Evolutionary conservation across 2,329 filamentous ascomycete species (phyloP).

Genomic region (Aschersonia sp.): DNA sequence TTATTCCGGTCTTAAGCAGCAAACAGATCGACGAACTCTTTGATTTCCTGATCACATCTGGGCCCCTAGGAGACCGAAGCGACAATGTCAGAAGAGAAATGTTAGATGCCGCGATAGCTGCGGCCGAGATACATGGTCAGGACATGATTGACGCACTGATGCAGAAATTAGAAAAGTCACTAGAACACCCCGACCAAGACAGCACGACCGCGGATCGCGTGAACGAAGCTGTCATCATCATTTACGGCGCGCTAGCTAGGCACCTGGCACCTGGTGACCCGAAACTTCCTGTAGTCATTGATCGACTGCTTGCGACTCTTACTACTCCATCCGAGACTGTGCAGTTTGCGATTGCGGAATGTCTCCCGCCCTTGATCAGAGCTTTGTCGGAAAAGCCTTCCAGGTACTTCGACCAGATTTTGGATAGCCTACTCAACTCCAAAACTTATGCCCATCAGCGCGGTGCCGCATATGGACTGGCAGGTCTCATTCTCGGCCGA

Average conservation of each 20-base stretch:
- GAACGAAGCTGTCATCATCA: slow-evolving; percentile 93
- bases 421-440: slow-evolving; percentile 69
- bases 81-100: slow-evolving; percentile 70
- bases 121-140: slow-evolving; percentile 72
- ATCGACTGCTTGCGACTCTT: slow-evolving; percentile 71
- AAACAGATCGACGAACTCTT: slow-evolving; percentile 64
- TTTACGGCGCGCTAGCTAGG: slow-evolving; percentile 85
- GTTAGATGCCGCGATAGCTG: slow-evolving; percentile 73
- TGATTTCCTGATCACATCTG: slow-evolving; percentile 70
- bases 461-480: slow-evolving; percentile 88
- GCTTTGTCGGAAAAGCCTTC: slow-evolving; percentile 65
- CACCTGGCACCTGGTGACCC: slow-evolving; percentile 76
- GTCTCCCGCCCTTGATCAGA: slow-evolving; percentile 77
- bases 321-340: slow-evolving; percentile 94
- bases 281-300: slow-evolving; percentile 78
- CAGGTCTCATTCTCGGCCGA: slow-evolving; percentile 77
- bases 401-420: slow-evolving; percentile 66
- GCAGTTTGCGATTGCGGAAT: slow-evolving; percentile 91
- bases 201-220: slow-evolving; percentile 75
- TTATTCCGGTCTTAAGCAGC: slow-evolving; percentile 56
- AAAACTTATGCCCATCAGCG: slow-evolving; percentile 89
- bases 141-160: slow-evolving; percentile 78
- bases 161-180: slow-evolving; percentile 74
- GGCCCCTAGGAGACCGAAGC: slow-evolving; percentile 76
- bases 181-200: slow-evolving; percentile 75